These are phyloP conservation scores for Solanum ossicruentum DNA, from an alignment of 257 asterid genomes.

Conservation along the genomic window DNA sequence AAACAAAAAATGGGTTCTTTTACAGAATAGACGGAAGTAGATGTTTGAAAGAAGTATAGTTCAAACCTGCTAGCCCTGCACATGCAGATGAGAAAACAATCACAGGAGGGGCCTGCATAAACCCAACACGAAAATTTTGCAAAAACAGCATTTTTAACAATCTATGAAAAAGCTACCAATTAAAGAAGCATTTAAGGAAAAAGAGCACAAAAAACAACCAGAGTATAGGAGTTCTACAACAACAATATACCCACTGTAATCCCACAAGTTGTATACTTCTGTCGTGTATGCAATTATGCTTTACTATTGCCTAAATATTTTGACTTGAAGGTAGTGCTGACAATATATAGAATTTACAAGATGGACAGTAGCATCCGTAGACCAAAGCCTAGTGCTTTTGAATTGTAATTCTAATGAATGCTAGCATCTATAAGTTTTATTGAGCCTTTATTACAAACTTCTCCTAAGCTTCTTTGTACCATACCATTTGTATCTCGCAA, in stretches of 20 bases:
- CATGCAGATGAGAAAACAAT: slow-evolving; percentile 82
- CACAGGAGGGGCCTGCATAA: slow-evolving; percentile 78
- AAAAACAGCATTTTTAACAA: background rate
- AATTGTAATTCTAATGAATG: background rate
- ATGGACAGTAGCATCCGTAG: background rate
- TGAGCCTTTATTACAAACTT: background rate
- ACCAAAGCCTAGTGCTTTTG: background rate
- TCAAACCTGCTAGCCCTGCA: slow-evolving; percentile 82
- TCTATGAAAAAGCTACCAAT: background rate
- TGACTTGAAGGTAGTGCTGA: background rate
- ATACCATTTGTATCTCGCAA: background rate
- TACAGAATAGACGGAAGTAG: background rate
- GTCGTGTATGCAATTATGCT: background rate
- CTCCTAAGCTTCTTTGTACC: background rate
- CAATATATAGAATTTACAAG: background rate
- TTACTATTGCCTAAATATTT: background rate
- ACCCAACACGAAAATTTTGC: background rate
- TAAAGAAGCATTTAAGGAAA: background rate
- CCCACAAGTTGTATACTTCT: background rate
- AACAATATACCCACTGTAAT: background rate
- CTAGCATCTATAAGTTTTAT: background rate
- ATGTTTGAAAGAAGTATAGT: background rate
- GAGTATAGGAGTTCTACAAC: background rate
- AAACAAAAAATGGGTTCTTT: background rate
- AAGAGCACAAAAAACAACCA: background rate